Base-by-base conservation (phyloP, 257 asterid species). In the Galeopsis tetrahit region DNA sequence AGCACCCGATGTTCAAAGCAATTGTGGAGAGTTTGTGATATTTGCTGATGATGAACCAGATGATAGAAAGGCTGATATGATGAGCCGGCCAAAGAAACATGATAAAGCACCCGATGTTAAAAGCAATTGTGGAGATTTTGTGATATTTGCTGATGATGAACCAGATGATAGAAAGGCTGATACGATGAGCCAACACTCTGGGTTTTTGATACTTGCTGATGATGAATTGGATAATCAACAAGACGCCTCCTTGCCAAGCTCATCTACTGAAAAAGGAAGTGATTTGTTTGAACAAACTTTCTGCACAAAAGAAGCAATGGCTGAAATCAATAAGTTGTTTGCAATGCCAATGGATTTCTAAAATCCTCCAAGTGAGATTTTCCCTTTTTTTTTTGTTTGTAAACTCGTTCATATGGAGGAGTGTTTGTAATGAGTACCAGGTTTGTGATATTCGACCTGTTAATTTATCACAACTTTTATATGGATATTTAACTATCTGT, bases 301-400 rank as follows among this genome's bases (percentile, higher is more conserved):
- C 46, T 88, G 94, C 86, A 91, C 97, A 44, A 91, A 83, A 77
- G 95, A 94, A 83, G 99, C 98, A 57, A 87, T 89, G 86, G 95
- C 66, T 68, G 97, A 94, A 79, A 94, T 94, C 81, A 94, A 88
- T 81, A 94, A 86, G 78, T 56, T 88, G 86, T 91, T 94, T 68
- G 83, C 95, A 8, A 91, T 90, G 93, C 96, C 97, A 11, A 77
- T 94, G 86, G 96, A 91, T 79, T 86, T 91, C 82, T 94, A 77
- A 88, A 71, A 62, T 64, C 71, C 69, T 71, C 88, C 70, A 75
- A 81, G 87, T 80, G 40, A 70, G 76, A 48, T 56, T 6, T 44
- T 36, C 32, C 6, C 2, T 28, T 21, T 21, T 21, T 21, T 21
- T 21, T 21, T 21, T 0, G 63, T 33, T 32, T 66, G 36, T 69